Evolutionary conservation across 352 stramenopile species (phyloP), one percentile per base, ranked within the genome.

Genomic region (Globisporangium paroecandrum): DNA sequence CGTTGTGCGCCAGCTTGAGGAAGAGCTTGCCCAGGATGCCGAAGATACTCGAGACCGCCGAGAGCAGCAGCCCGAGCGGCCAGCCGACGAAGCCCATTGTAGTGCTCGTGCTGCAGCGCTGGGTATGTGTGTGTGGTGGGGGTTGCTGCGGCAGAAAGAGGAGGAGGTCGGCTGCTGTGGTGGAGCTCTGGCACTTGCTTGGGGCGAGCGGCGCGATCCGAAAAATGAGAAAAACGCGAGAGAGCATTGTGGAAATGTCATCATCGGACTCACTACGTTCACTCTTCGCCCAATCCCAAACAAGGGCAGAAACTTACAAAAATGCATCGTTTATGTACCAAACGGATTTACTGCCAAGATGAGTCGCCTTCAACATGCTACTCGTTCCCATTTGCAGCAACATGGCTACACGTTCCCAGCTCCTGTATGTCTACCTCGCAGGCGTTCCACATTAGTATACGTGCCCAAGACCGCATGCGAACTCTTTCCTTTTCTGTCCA

Each of bases 11-110:
- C 58, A 94, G 73, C 69, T 94, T 94, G 64, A 94, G 77, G 58
- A 94, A 77, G 27, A 94, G 72, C 57, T 94, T 94, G 32, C 86
- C 86, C 8, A 89, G 71, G 69, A 93, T 91, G 41, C 86, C 86
- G 60, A 92, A 89, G 72, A 93, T 75, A 64, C 84, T 93, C 27
- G 87, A 89, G 59, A 91, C 74, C 43, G 81, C 83, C 34, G 80
- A 90, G 29, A 94, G 82, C 54, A 91, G 71, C 25, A 94, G 80
- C 18, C 87, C 87, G 15, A 94, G 71, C 51, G 83, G 85, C 87
- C 87, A 94, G 29, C 83, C 86, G n/a, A 90, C 62, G 49, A 91
- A 77, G 18, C 66, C 74, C 68, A 82, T 81, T 46, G 38, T 47
- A 47, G 38, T 51, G 43, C 6, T n/a, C 4, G 38, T 22, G 43